Conservation (phyloP, 345 rosid species). For the Gossypium anomalum region DNA sequence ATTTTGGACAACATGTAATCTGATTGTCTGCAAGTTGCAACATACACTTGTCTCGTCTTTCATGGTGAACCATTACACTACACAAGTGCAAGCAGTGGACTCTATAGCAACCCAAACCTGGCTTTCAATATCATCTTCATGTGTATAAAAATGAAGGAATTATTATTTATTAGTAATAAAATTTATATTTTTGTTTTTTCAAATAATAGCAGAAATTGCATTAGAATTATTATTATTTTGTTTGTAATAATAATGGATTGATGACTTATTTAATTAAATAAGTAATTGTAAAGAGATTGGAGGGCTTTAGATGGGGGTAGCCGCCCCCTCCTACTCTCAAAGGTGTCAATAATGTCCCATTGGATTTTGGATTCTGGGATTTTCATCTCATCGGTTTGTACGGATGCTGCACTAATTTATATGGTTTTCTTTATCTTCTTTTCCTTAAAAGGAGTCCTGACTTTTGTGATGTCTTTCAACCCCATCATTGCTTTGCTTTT, state of each 20-base stretch:
- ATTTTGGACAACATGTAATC: neutral
- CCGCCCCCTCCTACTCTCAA: neutral
- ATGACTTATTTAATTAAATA: neutral
- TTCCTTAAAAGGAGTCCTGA: neutral
- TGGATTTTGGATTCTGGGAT: neutral
- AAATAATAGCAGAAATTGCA: no score
- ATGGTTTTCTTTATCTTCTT: neutral
- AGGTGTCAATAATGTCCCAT: neutral
- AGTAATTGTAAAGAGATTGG: neutral
- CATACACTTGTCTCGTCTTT: neutral
- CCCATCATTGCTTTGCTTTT: neutral
- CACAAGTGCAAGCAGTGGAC: neutral
- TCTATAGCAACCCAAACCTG: neutral
- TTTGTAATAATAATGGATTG: neutral
- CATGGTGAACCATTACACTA: neutral
- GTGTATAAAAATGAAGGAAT: neutral
- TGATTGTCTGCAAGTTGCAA: neutral
- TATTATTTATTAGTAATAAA: neutral
- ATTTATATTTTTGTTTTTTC: neutral
- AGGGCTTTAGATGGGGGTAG: neutral
- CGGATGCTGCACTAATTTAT: neutral
- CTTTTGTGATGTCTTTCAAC: neutral
- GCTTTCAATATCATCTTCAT: neutral
- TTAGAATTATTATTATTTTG: neutral
- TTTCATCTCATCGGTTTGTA: neutral